A percentile compares a stretch with the other conserved stretches of the same genome.
Evolutionary conservation across 169 alveolate genomes (phyloP).

Genomic region (Plasmodium sp.): DNA sequence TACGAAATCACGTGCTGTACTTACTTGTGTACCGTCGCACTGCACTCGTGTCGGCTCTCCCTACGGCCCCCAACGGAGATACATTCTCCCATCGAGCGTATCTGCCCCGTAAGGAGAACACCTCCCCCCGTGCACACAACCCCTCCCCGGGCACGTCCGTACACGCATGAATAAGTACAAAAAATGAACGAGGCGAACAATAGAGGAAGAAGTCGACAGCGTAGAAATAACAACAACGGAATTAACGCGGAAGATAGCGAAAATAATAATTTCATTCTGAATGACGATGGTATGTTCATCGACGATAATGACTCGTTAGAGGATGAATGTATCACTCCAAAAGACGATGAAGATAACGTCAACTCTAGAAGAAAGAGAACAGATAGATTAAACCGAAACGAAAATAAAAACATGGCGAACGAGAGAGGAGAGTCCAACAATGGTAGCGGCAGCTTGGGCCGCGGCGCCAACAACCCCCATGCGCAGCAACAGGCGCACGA

Average conservation of each 20-base stretch:
- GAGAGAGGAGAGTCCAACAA: slow-evolving; percentile 2
- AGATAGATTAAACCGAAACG: slow-evolving; percentile 13
- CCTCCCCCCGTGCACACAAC: neutral
- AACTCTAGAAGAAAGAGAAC: slow-evolving; percentile 36
- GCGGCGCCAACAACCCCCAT: neutral
- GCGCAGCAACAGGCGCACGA: neutral
- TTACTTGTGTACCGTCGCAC: neutral
- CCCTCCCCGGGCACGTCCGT: neutral
- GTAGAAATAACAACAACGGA: neutral
- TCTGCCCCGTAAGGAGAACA: neutral
- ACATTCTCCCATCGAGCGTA: neutral
- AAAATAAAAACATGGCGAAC: slow-evolving; percentile 8
- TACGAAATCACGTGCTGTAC: neutral
- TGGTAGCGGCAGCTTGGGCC: neutral
- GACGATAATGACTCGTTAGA: slow-evolving; percentile 53
- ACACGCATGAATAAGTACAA: slow-evolving; percentile 1
- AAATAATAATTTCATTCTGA: neutral
- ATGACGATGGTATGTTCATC: slow-evolving; percentile 67
- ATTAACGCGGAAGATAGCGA: neutral
- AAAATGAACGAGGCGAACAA: slow-evolving; percentile 35
- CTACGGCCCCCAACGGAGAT: neutral
- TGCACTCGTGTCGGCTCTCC: too few relatives aligned
- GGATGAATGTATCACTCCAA: slow-evolving; percentile 64
- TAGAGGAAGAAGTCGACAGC: neutral
- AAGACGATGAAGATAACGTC: slow-evolving; percentile 55